These are phyloP conservation scores for Aurinia saxatilis DNA, from an alignment of 345 rosid species.

Conservation along the genomic window DNA sequence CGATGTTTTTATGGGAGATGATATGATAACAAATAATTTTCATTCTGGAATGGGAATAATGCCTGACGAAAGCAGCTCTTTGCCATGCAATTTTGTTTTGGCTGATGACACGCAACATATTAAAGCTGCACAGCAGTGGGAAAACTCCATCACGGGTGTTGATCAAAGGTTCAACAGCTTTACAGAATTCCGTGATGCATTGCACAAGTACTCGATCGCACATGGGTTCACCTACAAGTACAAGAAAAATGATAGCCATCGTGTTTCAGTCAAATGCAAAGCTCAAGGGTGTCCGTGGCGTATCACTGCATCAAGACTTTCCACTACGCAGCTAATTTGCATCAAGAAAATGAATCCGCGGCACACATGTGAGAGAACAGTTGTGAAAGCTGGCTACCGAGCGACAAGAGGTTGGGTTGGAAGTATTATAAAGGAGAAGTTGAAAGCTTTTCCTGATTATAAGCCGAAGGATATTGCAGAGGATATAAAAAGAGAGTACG, in stretches of 20 bases:
- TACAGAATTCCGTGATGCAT: constrained; percentile 76
- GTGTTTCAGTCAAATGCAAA: constrained; percentile 87
- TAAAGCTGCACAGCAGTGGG: constrained; percentile 69
- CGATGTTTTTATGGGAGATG: constrained; percentile 25
- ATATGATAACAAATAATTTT: constrained; percentile 22
- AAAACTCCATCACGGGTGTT: constrained; percentile 77
- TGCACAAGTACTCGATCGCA: constrained; percentile 83
- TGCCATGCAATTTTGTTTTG: constrained; percentile 34
- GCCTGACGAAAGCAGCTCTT: constrained; percentile 36
- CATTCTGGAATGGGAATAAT: constrained; percentile 31
- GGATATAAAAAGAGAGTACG: constrained; percentile 82
- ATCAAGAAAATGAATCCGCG: constrained; percentile 75
- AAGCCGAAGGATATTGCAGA: constrained; percentile 88
- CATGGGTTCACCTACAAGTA: constrained; percentile 84
- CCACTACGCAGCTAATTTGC: constrained; percentile 76
- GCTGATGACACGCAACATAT: constrained; percentile 42
- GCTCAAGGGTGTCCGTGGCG: constrained; percentile 91
- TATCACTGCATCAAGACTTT: constrained; percentile 73
- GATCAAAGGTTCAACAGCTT: constrained; percentile 82
- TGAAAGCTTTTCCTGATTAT: constrained; percentile 76
- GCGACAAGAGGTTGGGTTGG: constrained; percentile 95
- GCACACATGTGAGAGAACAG: constrained; percentile 89
- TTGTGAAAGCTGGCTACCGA: constrained; percentile 68
- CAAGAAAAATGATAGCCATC: constrained; percentile 90
- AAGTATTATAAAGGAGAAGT: constrained; percentile 80